Evolutionary conservation across 1,284 basidiomycete species (phyloP), one percentile per base, ranked within the genome.

Genomic region (Cystobasidium pallidum): DNA sequence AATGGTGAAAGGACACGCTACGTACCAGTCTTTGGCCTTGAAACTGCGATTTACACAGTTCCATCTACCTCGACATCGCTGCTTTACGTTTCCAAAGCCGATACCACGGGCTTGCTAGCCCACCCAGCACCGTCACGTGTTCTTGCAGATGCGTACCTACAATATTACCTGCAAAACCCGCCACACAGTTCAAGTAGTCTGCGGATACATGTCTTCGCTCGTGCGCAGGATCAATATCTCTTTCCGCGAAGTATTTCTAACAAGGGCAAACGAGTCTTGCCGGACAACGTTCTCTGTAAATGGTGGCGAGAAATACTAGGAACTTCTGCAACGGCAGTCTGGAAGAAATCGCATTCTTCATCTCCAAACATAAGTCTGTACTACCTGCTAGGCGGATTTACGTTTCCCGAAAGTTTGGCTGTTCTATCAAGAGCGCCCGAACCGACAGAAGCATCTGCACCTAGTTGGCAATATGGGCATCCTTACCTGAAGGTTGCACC

Each of bases 71-170:
- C 84, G 1, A 86, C 86, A 67, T 88, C 87, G 0, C 85, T 99
- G 41, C 82, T 99, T 26, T 97, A 98, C 81, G 85, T 98, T 57
- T 91, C 91, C 62, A 99, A 99, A 82, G 88, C 97, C 68, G 96
- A 98, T 80, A 89, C 93, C 15, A 93, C 92, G 0, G 94, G 94
- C 0, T 92, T 77, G 49, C 76, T 24, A 68, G 74, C 77, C 78
- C 32, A 80, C 7, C 87, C 86, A 2, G 84, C 88, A 57, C 86
- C 90, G 0, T 92, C 91, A 0, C 82, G 86, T 0, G 80, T 84
- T 2, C 86, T 97, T 66, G 87, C 91, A 41, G 83, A 84, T 28
- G 83, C 89, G 0, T 85, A 95, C 73, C 77, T 96, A 10, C 74
- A 79, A 2, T 91, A 86, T 82, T 91, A 91, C 80, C 85, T 88